Conservation (phyloP, 768 basidiomycete species). For the Mrakia frigida region DNA sequence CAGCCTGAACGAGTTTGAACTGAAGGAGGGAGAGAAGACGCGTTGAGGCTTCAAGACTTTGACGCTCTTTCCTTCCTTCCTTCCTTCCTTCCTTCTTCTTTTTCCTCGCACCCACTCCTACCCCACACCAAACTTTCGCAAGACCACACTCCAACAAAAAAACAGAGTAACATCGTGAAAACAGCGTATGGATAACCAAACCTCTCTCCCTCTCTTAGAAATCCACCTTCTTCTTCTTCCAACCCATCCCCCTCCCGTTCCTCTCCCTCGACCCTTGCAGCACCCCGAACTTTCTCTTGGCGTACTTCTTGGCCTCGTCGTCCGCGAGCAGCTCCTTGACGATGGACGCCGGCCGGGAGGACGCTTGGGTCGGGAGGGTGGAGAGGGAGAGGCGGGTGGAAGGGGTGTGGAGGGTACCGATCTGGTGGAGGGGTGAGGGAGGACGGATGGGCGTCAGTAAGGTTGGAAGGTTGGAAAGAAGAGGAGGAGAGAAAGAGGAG, state of each 20-base stretch:
- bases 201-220: slow-evolving; percentile 15
- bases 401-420: slow-evolving; percentile 58
- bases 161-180: no score
- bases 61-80: no score
- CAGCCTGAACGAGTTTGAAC: no score
- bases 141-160: no score
- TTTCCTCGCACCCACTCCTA: no score
- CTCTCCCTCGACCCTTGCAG: slow-evolving; percentile 63
- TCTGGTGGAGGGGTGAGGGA: slow-evolving; percentile 48
- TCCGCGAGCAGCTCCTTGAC: slow-evolving; percentile 87
- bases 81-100: no score
- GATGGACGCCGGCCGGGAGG: slow-evolving; percentile 56
- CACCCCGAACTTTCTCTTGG: slow-evolving; percentile 86
- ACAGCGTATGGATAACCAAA: no score
- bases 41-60: no score
- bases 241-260: slow-evolving; percentile 65
- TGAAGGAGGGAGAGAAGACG: no score
- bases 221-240: slow-evolving; percentile 54
- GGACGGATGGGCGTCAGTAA: neutral
- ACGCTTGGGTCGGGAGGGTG: slow-evolving; percentile 28
- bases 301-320: slow-evolving; percentile 75
- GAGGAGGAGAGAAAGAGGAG: slow-evolving; percentile 9
- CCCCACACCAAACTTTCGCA: no score
- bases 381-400: slow-evolving; percentile 8
- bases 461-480: neutral